Percentiles rank a stretch among this genome's conserved stretches.
Evolutionary conservation across 2,329 filamentous ascomycete genomes (phyloP).

Genomic region (Pyricularia sp.): DNA sequence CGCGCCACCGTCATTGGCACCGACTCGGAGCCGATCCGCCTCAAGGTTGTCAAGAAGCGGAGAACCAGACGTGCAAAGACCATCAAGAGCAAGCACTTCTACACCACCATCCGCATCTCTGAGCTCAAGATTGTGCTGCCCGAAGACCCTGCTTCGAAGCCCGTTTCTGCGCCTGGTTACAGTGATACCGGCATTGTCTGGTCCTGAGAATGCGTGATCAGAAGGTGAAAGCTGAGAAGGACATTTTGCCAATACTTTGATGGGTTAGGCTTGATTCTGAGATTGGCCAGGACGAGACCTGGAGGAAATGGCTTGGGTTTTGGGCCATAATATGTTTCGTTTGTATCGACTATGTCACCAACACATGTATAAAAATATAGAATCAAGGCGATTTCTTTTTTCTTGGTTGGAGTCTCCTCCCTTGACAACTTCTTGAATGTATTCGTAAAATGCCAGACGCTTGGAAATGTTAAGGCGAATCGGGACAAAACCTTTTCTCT

Average conservation of each 20-base stretch:
- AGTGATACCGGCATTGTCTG: not conserved
- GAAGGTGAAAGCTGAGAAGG: not conserved
- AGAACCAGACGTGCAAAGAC: conserved; percentile 64
- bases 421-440: not conserved
- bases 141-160: not conserved
- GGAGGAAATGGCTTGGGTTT: not conserved
- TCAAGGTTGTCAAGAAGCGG: conserved; percentile 75
- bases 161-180: not conserved
- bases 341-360: not conserved
- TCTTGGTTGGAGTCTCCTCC: not conserved
- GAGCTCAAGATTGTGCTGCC: conserved; percentile 56
- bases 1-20: conserved; percentile 75
- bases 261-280: not conserved
- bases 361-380: conserved; percentile 15
- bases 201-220: not conserved
- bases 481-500: not conserved
- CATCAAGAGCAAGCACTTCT: conserved; percentile 83
- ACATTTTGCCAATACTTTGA: not conserved
- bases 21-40: conserved; percentile 69
- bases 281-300: not conserved
- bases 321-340: not conserved
- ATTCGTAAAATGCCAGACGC: not conserved
- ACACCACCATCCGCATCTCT: conserved; percentile 76
- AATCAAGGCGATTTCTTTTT: conserved; percentile 8
- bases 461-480: not conserved